phyloP scores from a whole-genome alignment of 176 grass and related monocot species.

The Areca catechu region DNA sequence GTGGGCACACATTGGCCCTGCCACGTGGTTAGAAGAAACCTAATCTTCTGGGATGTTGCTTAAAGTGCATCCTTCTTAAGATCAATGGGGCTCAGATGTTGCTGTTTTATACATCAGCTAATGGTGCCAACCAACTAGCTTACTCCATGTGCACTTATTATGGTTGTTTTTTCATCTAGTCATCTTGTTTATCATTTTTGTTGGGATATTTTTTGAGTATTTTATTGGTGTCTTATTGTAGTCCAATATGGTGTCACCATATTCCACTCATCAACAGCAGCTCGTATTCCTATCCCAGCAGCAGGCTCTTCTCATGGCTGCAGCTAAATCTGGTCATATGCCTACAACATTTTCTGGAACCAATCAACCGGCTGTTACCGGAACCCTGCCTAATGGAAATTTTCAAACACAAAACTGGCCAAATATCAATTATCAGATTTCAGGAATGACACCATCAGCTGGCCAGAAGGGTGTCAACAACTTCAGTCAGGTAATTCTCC shows the following conservation, averaged over 20 bases:
- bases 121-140: no score
- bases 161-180: no score
- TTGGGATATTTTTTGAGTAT: background rate
- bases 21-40: no score
- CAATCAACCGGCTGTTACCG: conserved; percentile 40
- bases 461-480: conserved; percentile 43
- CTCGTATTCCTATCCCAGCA: conserved; percentile 78
- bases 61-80: no score
- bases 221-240: conserved; percentile 27
- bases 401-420: conserved; percentile 49
- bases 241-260: conserved; percentile 90
- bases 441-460: conserved; percentile 23
- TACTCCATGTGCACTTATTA: no score
- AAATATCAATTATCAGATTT: conserved; percentile 57
- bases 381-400: conserved; percentile 29
- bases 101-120: no score
- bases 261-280: conserved; percentile 82
- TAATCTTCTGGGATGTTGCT: no score
- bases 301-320: conserved; percentile 84
- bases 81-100: no score
- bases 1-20: no score
- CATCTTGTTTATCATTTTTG: no score
- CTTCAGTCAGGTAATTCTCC: conserved; percentile 22
- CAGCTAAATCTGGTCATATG: conserved; percentile 63
- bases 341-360: conserved; percentile 29